These are phyloP conservation scores for Lactarius vividus DNA, from an alignment of 768 basidiomycete species.

Conservation along the genomic window DNA sequence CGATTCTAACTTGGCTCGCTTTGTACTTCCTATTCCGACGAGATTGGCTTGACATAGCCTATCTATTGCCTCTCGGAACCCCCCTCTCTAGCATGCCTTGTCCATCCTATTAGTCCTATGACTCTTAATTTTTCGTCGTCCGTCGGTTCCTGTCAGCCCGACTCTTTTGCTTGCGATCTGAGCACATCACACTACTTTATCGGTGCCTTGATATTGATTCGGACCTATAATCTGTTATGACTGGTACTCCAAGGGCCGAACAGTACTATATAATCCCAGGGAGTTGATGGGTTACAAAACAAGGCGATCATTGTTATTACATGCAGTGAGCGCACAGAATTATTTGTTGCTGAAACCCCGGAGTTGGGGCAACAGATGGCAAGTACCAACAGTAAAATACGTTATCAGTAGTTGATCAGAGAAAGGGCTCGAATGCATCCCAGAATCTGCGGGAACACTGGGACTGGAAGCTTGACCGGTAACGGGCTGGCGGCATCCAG, in stretches of 20 bases:
- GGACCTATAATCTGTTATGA: background rate
- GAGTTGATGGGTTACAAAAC: background rate
- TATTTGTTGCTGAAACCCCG: background rate
- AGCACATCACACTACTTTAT: background rate
- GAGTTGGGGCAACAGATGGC: background rate
- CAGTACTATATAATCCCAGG: background rate
- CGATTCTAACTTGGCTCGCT: background rate
- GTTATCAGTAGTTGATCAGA: background rate
- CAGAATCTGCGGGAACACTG: background rate
- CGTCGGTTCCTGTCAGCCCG: background rate
- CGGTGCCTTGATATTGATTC: background rate
- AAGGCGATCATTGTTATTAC: constrained; percentile 1
- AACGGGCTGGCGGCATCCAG: background rate
- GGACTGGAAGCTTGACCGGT: background rate
- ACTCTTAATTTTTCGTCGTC: background rate
- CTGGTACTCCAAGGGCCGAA: background rate
- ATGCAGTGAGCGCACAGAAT: background rate
- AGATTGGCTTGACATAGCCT: background rate
- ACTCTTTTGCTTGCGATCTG: background rate
- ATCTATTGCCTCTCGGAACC: background rate
- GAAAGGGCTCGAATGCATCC: background rate
- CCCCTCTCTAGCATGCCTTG: background rate
- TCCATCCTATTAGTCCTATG: background rate
- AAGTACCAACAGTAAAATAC: background rate
- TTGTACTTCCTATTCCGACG: background rate